Evolutionary conservation across 192 early-diverging fungal genomes (phyloP), one percentile per base, ranked within the genome.

Genomic region (Backusella mclennaniae): DNA sequence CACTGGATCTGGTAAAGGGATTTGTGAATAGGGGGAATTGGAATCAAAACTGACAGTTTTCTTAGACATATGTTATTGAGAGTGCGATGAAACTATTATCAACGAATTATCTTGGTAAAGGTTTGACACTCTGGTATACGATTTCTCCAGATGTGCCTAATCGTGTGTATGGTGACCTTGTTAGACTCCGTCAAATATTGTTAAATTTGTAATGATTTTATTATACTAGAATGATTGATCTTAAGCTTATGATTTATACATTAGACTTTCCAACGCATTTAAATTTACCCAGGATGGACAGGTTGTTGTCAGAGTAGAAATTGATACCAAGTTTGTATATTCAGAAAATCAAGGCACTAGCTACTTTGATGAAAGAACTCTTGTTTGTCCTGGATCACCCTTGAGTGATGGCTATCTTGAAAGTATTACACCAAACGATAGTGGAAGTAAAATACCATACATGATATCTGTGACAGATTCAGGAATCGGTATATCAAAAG

Each of bases 41-140:
- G 11, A 29, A 4, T 29, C n/a, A 14, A 14, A 2, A 29, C 23
- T 63, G 23, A 63, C 26, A 2, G 4, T 63, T 63, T 63, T 29
- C 12, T 0, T 53, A 78, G 72, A 68, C 53, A 19, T 82, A 82
- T 56, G 83, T 89, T 31, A 81, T 93, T 33, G 85, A 93, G 68
- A 85, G 89, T 19, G 90, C 88, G 21, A 84, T 94, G 36, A 89
- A 91, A 75, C 80, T 89, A 26, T 81, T 93, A 76, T 86, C 89
- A 31, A 83, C 89, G 0, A 90, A 91, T 75, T 86, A 89, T 0
- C 81, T 79, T 69, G 82, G 85, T 39, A 94, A 93, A 87, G 83
- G 89, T 2, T 71, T 94, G 33, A 72, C 39, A 6, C 68, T 81
- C 29, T 76, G 59, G 49, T 84, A 73, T 35, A 14, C 41, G 3